Evolutionary conservation across 305 asterid genomes (phyloP).

Genomic region (Solanum hybrid): DNA sequence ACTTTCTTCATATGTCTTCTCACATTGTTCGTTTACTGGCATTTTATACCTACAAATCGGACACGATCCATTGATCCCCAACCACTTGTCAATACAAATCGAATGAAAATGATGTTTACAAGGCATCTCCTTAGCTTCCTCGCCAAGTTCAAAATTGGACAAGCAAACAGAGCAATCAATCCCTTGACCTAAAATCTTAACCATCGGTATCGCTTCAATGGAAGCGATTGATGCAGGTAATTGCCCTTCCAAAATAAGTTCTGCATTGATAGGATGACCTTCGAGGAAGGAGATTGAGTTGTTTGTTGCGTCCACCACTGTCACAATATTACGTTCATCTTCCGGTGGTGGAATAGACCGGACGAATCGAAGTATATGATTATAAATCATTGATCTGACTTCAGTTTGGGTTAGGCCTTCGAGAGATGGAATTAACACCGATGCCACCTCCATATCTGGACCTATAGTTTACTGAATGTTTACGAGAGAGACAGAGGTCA

Average conservation of each 20-base stretch:
- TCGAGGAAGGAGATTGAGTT: constrained; percentile 37
- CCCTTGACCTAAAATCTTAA: constrained; percentile 21
- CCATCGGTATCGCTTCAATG: constrained; percentile 33
- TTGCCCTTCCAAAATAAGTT: constrained; percentile 24
- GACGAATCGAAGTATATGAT: constrained; percentile 27
- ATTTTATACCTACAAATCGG: constrained; percentile 51
- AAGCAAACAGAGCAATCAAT: constrained; percentile 51
- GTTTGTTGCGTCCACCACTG: constrained; percentile 27
- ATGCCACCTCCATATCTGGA: background rate
- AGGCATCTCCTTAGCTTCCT: constrained; percentile 29
- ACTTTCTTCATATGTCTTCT: background rate
- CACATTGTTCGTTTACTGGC: constrained; percentile 23
- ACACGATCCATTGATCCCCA: constrained; percentile 48
- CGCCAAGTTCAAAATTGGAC: constrained; percentile 22
- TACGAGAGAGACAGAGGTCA: background rate
- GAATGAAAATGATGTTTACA: constrained; percentile 42
- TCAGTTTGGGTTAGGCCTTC: constrained; percentile 37
- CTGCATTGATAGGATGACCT: constrained; percentile 24
- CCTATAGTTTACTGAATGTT: background rate
- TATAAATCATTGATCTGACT: constrained; percentile 34
- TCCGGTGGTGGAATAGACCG: constrained; percentile 10
- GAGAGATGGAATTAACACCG: constrained; percentile 25
- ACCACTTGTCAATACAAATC: constrained; percentile 46
- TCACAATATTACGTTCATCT: constrained; percentile 26
- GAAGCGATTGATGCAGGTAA: constrained; percentile 46